Percentiles rank a stretch among this genome's conserved stretches.
These are phyloP conservation scores for Camellia oleifera DNA, from an alignment of 179 eudicot species.

Conservation along the genomic window DNA sequence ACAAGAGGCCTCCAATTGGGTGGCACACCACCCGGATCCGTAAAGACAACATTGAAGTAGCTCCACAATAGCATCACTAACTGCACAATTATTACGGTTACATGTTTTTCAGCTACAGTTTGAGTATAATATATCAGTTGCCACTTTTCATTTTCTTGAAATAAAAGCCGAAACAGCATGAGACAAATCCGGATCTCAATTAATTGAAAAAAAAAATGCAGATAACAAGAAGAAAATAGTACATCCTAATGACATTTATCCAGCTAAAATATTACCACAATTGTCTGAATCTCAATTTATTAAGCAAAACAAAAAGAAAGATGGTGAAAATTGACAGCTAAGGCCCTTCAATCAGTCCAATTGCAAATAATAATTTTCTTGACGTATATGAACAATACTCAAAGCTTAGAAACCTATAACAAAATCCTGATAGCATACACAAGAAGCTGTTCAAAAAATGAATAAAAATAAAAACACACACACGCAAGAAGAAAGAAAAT, in stretches of 20 bases:
- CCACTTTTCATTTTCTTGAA: constrained; percentile 1
- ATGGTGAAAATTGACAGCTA: background rate
- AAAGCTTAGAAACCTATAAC: background rate
- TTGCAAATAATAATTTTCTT: background rate
- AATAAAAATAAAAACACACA: too few relatives aligned
- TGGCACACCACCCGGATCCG: constrained; percentile 84
- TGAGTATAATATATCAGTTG: background rate
- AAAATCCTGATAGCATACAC: background rate
- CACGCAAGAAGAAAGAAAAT: background rate
- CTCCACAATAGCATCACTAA: constrained; percentile 92
- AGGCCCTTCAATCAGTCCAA: background rate
- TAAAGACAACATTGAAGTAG: constrained; percentile 82
- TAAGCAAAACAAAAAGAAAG: background rate
- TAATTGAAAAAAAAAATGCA: constrained; percentile 1
- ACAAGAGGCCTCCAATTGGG: constrained; percentile 68
- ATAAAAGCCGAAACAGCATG: background rate
- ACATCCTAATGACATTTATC: background rate
- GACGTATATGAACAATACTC: background rate
- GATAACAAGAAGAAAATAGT: background rate
- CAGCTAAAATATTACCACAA: background rate
- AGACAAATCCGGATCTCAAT: background rate
- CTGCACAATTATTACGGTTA: constrained; percentile 38
- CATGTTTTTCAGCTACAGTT: background rate
- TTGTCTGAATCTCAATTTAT: background rate
- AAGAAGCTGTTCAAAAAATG: background rate